Conservation (phyloP, 257 asterid genomes). For the Anisodus acutangulus region DNA sequence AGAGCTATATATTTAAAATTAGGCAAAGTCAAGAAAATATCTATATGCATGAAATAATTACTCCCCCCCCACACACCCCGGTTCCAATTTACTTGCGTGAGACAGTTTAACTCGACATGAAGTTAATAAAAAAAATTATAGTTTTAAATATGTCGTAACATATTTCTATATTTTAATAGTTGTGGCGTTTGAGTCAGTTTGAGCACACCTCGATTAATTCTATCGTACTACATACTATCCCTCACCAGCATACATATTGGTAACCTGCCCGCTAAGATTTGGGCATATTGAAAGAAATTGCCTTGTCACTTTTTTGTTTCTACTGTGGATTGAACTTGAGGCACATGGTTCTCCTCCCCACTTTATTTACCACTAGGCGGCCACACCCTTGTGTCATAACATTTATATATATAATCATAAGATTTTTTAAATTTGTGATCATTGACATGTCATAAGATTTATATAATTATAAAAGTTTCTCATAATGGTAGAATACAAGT, state of each 20-base stretch:
- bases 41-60: too few species aligned
- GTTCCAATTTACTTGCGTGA: too few species aligned
- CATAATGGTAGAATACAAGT: not conserved
- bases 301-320: not conserved
- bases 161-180: too few species aligned
- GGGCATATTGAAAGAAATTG: not conserved
- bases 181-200: too few species aligned
- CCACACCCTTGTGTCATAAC: not conserved
- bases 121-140: too few species aligned
- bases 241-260: not conserved
- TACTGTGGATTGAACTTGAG: accelerated
- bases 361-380: not conserved
- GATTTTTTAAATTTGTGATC: too few species aligned
- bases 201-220: not conserved
- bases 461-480: not conserved
- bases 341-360: not conserved
- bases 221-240: not conserved
- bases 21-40: too few species aligned
- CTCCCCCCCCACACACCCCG: too few species aligned
- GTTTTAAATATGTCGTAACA: too few species aligned
- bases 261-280: not conserved
- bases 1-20: too few species aligned
- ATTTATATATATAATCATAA: not conserved
- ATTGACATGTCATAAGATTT: not conserved
- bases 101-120: too few species aligned